These are phyloP conservation scores for Blastobotrys arbuscula DNA, from an alignment of 1,139 yeast genomes.

Conservation along the genomic window DNA sequence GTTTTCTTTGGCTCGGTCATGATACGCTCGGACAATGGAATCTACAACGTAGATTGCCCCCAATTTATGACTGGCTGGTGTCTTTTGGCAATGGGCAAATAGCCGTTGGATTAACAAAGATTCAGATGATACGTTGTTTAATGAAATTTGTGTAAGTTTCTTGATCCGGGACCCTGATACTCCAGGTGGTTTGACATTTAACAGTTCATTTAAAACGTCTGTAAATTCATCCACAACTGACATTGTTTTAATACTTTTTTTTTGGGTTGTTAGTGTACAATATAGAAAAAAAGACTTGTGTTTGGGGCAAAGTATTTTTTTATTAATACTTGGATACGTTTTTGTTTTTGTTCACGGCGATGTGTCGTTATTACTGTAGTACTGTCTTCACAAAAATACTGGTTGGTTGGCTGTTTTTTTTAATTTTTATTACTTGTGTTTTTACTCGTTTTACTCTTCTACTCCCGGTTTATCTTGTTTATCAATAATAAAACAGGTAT, in stretches of 20 bases:
- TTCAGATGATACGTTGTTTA: constrained; percentile 59
- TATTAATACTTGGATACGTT: too few species aligned
- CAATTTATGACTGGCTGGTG: constrained; percentile 77
- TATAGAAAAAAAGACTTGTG: too few species aligned
- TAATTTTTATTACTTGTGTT: too few species aligned
- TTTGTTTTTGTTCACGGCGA: too few species aligned
- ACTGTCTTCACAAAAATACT: too few species aligned
- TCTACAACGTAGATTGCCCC: constrained; percentile 91
- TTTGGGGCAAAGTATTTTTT: too few species aligned
- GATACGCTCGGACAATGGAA: constrained; percentile 80
- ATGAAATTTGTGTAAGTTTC: constrained; percentile 72
- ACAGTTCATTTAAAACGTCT: constrained; percentile 63
- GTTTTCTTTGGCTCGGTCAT: constrained; percentile 62
- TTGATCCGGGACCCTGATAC: constrained; percentile 95
- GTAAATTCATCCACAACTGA: constrained; percentile 52
- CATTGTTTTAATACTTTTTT: background rate
- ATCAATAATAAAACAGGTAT: too few species aligned
- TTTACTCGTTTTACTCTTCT: too few species aligned
- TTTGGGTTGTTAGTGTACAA: background rate
- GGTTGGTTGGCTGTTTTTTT: too few species aligned
- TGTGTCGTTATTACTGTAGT: too few species aligned
- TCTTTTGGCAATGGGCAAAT: constrained; percentile 63
- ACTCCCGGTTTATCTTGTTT: too few species aligned
- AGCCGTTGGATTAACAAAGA: constrained; percentile 54
- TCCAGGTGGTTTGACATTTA: constrained; percentile 79